Conservation (phyloP, 2,329 filamentous ascomycete genomes). For the Aureobasidium sp. region DNA sequence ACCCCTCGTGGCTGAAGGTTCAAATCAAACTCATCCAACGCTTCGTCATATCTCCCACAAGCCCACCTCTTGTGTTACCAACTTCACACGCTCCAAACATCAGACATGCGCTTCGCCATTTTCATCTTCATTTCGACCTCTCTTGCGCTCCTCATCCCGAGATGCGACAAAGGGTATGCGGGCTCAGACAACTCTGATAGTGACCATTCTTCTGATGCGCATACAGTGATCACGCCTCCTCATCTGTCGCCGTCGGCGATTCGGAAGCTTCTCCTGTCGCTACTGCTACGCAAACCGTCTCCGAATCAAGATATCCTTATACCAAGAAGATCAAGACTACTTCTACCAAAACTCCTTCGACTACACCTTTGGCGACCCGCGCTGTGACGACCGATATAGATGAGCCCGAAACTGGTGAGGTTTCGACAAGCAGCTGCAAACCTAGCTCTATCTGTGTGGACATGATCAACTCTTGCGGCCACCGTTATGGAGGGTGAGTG, state of each 20-base stretch:
- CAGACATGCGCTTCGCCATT: neutral
- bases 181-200: neutral
- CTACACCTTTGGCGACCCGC: neutral
- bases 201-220: neutral
- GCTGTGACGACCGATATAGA: neutral
- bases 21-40: conserved; percentile 1
- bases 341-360: neutral
- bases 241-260: neutral
- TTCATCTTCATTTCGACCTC: conserved; percentile 4
- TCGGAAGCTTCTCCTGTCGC: neutral
- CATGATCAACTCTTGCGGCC: neutral
- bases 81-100: neutral
- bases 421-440: neutral
- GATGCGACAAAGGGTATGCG: neutral
- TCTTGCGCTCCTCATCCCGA: conserved; percentile 6
- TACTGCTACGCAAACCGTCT: neutral
- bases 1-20: neutral
- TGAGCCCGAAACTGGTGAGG: neutral
- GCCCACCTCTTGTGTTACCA: neutral
- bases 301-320: neutral
- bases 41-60: neutral
- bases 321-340: neutral
- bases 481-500: conserved; percentile 10
- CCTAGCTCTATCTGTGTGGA: conserved; percentile 11
- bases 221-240: neutral